phyloP scores from a whole-genome alignment of 495 filamentous ascomycete genomes.

The Hypoxylon trugodes region DNA sequence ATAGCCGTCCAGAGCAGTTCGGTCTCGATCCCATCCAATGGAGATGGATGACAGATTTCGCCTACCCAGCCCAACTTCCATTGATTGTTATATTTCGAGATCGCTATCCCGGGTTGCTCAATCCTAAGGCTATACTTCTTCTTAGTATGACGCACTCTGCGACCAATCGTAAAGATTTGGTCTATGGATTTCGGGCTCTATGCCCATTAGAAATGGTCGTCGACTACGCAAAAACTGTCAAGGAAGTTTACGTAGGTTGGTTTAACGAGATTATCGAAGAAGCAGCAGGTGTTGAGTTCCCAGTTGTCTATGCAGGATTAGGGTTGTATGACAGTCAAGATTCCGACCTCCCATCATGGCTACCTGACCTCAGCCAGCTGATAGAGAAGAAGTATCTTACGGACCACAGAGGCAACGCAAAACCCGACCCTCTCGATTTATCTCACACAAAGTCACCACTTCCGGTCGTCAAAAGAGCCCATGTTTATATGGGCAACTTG shows the following conservation, averaged over 20 bases:
- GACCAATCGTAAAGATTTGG: background rate
- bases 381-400: background rate
- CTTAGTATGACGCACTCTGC: background rate
- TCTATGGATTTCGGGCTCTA: background rate
- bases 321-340: background rate
- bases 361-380: background rate
- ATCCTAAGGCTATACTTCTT: background rate
- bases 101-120: background rate
- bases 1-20: background rate
- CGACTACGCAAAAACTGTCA: background rate
- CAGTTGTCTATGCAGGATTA: background rate
- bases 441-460: no score
- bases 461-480: no score
- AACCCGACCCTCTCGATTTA: background rate
- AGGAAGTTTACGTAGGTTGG: background rate
- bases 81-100: background rate
- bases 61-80: background rate
- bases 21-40: background rate
- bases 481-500: no score
- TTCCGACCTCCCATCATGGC: background rate
- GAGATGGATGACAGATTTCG: background rate
- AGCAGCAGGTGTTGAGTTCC: background rate
- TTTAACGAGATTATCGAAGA: background rate
- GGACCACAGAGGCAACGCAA: background rate
- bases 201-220: background rate